A percentile compares a stretch with the other conserved stretches of the same genome.
These are phyloP conservation scores for Coemansia sp. DNA, from an alignment of 192 early-diverging fungal species.

Conservation along the genomic window DNA sequence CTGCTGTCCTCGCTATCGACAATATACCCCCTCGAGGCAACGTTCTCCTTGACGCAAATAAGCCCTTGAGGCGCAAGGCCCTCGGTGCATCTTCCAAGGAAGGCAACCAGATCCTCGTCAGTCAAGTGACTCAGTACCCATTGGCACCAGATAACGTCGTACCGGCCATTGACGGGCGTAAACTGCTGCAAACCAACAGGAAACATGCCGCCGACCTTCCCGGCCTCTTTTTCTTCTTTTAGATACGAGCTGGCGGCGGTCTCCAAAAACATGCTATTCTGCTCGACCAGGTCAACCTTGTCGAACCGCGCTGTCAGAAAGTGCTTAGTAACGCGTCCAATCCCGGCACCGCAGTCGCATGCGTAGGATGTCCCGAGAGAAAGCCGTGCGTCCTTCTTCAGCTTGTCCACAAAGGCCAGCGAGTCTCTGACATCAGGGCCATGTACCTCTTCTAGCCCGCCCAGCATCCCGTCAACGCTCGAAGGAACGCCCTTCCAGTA, in stretches of 20 bases:
- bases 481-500: conserved; percentile 49
- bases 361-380: conserved; percentile 26
- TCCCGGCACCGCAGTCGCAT: conserved; percentile 92
- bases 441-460: conserved; percentile 76
- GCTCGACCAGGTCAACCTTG: conserved; percentile 88
- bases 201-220: conserved; percentile 64
- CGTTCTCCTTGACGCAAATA: conserved; percentile 93
- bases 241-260: conserved; percentile 65
- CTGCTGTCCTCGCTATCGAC: conserved; percentile 84
- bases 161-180: conserved; percentile 60
- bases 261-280: conserved; percentile 72
- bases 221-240: conserved; percentile 54
- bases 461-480: conserved; percentile 75
- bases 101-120: conserved; percentile 80
- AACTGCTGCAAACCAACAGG: conserved; percentile 83
- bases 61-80: conserved; percentile 67
- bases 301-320: conserved; percentile 78
- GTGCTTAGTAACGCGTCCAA: conserved; percentile 87
- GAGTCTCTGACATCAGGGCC: conserved; percentile 71
- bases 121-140: conserved; percentile 95
- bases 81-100: conserved; percentile 72
- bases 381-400: conserved; percentile 8
- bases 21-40: conserved; percentile 58
- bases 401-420: conserved; percentile 57
- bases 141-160: conserved; percentile 97